Conservation (phyloP, 345 rosid genomes). For the Kernera saxatilis region DNA sequence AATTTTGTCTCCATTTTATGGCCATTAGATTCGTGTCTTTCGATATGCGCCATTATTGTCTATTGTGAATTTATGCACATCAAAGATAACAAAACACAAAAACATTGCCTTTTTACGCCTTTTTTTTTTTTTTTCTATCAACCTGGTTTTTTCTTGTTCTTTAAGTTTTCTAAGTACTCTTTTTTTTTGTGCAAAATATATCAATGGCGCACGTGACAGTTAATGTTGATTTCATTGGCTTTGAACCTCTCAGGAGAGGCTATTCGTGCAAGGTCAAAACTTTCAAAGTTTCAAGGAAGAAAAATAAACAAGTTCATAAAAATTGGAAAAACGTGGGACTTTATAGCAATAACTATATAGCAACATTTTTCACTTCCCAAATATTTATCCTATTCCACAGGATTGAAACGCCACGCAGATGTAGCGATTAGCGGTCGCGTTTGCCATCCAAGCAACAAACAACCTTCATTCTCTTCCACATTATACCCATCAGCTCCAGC, state of each 20-base stretch:
- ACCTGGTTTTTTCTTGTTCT: neutral
- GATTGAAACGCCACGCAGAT: slow-evolving; percentile 70
- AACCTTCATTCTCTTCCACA: slow-evolving; percentile 82
- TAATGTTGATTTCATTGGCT: neutral
- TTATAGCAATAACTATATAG: neutral
- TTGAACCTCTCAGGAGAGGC: neutral
- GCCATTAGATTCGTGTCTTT: neutral
- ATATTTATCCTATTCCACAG: neutral
- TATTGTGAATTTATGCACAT: neutral
- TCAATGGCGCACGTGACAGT: neutral
- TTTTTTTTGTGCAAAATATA: no score
- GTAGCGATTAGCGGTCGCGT: slow-evolving; percentile 82
- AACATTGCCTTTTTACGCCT: neutral
- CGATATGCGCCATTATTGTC: neutral
- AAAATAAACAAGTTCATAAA: neutral
- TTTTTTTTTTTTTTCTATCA: neutral
- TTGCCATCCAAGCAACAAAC: slow-evolving; percentile 94
- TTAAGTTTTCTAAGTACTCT: no score
- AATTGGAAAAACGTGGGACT: slow-evolving; percentile 12
- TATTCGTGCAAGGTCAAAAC: neutral
- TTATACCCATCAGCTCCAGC: slow-evolving; percentile 83
- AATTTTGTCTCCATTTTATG: neutral
- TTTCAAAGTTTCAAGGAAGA: slow-evolving; percentile 4
- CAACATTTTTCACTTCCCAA: neutral
- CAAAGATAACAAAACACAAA: neutral